phyloP scores from a whole-genome alignment of 306 rosid genomes.

The Ziziphus jujuba region DNA sequence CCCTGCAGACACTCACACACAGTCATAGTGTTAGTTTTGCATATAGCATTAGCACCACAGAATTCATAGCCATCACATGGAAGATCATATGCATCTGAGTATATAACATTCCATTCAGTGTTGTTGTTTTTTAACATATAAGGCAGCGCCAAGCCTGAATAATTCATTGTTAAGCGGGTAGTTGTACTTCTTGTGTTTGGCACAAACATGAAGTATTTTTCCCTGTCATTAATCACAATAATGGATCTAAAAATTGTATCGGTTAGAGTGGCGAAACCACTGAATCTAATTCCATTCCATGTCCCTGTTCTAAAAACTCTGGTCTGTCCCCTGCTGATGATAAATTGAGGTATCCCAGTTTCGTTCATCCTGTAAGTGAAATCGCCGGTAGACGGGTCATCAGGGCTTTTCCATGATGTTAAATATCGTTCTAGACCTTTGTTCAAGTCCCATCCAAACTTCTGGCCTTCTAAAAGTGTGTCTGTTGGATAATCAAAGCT shows the following conservation, averaged over 20 bases:
- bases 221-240: not conserved
- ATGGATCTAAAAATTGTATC: not conserved
- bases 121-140: not conserved
- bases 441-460: not conserved
- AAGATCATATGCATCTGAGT: not conserved
- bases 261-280: not conserved
- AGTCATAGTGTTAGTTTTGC: slow-evolving; percentile 13
- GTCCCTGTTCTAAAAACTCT: not conserved
- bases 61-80: slow-evolving; percentile 14
- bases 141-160: slow-evolving; percentile 4
- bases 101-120: slow-evolving; percentile 1
- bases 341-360: too few species aligned
- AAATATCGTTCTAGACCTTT: not conserved
- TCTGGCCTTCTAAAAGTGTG: not conserved
- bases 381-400: not conserved
- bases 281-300: slow-evolving; percentile 25
- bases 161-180: not conserved
- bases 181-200: not conserved
- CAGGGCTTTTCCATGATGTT: slow-evolving; percentile 1
- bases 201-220: not conserved
- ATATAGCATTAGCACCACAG: slow-evolving; percentile 18
- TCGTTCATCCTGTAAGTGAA: not conserved
- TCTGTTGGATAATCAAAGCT: slow-evolving; percentile 15
- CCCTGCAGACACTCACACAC: slow-evolving; percentile 50
- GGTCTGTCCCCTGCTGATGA: too few species aligned